phyloP scores from a whole-genome alignment of 805 yeast species.

The Wilhelminamyces savonicus region DNA sequence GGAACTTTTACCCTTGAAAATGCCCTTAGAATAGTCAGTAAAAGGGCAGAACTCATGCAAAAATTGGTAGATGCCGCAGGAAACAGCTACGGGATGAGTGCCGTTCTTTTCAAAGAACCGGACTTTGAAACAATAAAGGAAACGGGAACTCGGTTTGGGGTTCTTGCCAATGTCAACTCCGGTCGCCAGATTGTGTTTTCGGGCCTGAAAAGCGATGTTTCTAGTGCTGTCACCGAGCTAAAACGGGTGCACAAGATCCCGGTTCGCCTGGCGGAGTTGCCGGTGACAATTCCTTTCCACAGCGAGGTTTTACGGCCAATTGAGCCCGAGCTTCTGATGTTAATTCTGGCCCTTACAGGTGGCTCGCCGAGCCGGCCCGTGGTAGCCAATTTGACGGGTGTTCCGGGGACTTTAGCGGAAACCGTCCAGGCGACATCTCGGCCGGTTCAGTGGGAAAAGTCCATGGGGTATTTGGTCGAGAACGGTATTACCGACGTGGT shows the following conservation, averaged over 20 bases:
- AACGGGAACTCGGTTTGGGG: constrained; percentile 11
- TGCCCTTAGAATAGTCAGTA: constrained; percentile 10
- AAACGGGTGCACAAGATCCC: constrained; percentile 9
- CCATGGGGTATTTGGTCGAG: constrained; percentile 19
- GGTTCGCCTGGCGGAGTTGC: constrained; percentile 23
- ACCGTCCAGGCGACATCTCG: constrained; percentile 33
- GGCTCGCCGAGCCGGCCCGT: constrained; percentile 22
- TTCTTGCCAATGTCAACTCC: constrained; percentile 45
- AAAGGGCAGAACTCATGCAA: constrained; percentile 9
- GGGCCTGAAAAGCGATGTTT: constrained; percentile 27
- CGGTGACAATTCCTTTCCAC: constrained; percentile 50
- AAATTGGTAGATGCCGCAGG: constrained; percentile 1
- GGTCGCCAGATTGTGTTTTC: constrained; percentile 37
- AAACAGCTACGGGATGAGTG: constrained; percentile 23
- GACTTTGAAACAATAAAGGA: constrained; percentile 15
- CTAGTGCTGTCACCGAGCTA: constrained; percentile 11
- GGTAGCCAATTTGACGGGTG: constrained; percentile 31
- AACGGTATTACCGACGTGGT: constrained; percentile 14
- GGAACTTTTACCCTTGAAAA: constrained; percentile 7
- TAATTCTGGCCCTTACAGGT: constrained; percentile 6
- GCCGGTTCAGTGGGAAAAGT: constrained; percentile 40
- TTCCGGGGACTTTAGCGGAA: constrained; percentile 16
- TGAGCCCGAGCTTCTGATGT: constrained; percentile 20
- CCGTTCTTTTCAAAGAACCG: constrained; percentile 22
- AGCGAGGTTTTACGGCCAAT: constrained; percentile 32